A percentile compares a stretch with the other conserved stretches of the same genome.
These are phyloP conservation scores for Lachnellula arida DNA, from an alignment of 2,329 filamentous ascomycete species.

Conservation along the genomic window DNA sequence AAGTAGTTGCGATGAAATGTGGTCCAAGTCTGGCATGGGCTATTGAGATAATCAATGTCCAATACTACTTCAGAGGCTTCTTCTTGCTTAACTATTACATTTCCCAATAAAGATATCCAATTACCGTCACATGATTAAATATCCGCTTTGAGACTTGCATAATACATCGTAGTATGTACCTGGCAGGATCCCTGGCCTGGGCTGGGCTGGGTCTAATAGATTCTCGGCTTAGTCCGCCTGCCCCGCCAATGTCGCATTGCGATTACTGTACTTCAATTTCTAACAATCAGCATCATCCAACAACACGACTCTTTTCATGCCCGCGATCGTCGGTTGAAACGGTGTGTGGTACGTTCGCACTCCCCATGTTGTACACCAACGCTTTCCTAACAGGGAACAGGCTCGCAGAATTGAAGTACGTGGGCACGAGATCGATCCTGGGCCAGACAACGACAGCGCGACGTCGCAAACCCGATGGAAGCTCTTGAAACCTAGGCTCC, in stretches of 20 bases:
- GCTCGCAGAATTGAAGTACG: not conserved
- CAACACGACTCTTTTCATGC: not conserved
- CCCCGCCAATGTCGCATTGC: constrained; percentile 9
- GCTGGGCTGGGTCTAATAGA: not conserved
- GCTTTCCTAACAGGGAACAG: constrained; percentile 1
- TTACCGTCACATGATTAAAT: constrained; percentile 14
- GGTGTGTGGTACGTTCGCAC: not conserved
- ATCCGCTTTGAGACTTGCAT: constrained; percentile 8
- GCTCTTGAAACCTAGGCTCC: constrained; percentile 29
- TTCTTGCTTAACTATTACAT: not conserved
- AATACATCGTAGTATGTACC: constrained; percentile 6
- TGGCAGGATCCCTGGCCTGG: not conserved
- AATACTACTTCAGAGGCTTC: not conserved
- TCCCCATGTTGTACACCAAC: not conserved
- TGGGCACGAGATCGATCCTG: constrained; percentile 1
- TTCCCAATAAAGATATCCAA: constrained; percentile 7
- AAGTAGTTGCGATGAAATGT: not conserved
- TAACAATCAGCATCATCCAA: not conserved
- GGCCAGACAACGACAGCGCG: constrained; percentile 20
- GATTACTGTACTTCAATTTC: not conserved
- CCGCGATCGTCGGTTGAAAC: not conserved
- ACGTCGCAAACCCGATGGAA: constrained; percentile 31
- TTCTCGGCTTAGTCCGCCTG: constrained; percentile 10
- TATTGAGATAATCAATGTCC: not conserved
- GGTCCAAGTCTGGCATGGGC: not conserved